Percentiles rank a stretch among this genome's conserved stretches.
phyloP scores from a whole-genome alignment of 257 asterid species.

The Rehmannia glutinosa region DNA sequence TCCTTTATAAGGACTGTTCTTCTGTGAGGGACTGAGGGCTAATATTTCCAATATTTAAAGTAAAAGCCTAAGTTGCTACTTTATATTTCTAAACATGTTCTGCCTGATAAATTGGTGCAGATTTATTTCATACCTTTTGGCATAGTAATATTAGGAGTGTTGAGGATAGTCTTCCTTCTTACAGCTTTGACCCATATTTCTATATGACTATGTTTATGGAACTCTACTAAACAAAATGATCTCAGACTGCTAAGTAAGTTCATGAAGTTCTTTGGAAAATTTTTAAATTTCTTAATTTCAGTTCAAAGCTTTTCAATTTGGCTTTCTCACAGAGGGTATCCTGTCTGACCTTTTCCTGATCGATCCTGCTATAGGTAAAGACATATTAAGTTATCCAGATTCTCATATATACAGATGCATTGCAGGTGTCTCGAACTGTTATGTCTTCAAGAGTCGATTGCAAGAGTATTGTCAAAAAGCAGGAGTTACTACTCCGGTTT shows the following conservation, averaged over 20 bases:
- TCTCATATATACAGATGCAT: slow-evolving; percentile 11
- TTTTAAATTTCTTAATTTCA: background rate
- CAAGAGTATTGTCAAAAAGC: slow-evolving; percentile 92
- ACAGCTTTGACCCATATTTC: too few relatives aligned
- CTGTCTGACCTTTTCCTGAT: background rate
- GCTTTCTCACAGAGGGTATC: too few relatives aligned
- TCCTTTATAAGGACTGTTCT: too few relatives aligned
- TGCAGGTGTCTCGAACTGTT: slow-evolving; percentile 74
- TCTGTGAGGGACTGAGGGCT: too few relatives aligned
- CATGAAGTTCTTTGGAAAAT: background rate
- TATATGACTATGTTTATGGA: background rate
- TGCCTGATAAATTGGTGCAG: too few relatives aligned
- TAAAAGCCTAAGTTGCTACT: too few relatives aligned
- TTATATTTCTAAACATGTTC: too few relatives aligned
- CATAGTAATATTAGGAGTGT: too few relatives aligned
- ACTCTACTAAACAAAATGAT: background rate
- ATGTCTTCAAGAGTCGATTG: slow-evolving; percentile 87
- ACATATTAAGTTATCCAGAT: background rate
- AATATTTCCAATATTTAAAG: too few relatives aligned
- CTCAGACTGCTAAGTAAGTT: background rate
- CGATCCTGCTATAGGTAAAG: background rate
- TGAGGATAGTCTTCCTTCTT: too few relatives aligned
- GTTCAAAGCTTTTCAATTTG: slow-evolving; percentile 7
- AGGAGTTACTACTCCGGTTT: slow-evolving; percentile 70
- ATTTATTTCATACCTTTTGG: too few relatives aligned